Percentiles rank a stretch among this genome's conserved stretches.
phyloP scores from a whole-genome alignment of 441 rosid species.

The Erodium texanum region DNA sequence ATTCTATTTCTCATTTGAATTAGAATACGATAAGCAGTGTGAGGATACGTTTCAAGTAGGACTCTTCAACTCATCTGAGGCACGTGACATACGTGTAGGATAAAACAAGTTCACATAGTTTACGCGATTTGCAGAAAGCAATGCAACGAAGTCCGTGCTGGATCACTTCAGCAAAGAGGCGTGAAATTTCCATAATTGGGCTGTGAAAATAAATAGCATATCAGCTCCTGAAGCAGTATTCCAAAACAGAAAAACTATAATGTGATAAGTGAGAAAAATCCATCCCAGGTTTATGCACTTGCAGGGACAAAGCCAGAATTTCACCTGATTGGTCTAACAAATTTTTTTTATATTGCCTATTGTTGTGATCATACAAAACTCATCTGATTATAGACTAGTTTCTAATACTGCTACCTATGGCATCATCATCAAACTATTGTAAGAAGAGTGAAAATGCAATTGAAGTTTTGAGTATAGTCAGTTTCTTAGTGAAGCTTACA shows the following conservation, averaged over 20 bases:
- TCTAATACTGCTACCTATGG: neutral
- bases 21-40: neutral
- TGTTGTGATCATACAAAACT: neutral
- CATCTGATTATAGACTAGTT: neutral
- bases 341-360: neutral
- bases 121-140: constrained; percentile 86
- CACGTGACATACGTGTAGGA: constrained; percentile 58
- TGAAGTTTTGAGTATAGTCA: neutral
- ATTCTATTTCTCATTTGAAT: neutral
- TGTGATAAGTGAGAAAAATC: constrained; percentile 6
- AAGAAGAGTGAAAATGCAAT: neutral
- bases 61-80: neutral
- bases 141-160: constrained; percentile 96
- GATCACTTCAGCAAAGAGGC: constrained; percentile 89
- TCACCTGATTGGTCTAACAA: neutral
- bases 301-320: neutral
- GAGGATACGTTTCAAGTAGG: neutral
- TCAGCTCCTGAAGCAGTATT: constrained; percentile 15
- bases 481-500: neutral
- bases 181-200: constrained; percentile 65
- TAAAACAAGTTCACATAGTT: constrained; percentile 82
- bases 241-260: constrained; percentile 6
- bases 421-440: neutral
- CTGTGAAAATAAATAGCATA: constrained; percentile 32
- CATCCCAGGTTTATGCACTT: neutral